Evolutionary conservation across 176 grass and related monocot species (phyloP), one percentile per base, ranked within the genome.

Genomic region (Leersia perrieri): DNA sequence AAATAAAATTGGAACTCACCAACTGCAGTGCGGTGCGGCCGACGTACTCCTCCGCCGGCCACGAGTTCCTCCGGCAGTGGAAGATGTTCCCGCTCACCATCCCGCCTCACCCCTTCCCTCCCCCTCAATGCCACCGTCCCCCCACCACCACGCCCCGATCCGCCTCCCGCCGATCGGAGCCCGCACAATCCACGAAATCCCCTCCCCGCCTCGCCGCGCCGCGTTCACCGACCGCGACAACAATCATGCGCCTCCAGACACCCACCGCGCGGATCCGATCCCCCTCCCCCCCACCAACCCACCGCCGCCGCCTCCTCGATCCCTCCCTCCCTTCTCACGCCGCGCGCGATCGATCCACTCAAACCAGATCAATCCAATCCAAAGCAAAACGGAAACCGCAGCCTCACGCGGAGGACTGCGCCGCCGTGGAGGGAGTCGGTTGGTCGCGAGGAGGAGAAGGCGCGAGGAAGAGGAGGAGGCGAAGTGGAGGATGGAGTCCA

Each of bases 21-120:
- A 95, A 72, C 75, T 95, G 96, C 79, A 99, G 73, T 29, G 89
- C 83, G 41, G 72, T 73, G 61, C 78, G 84, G 73, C 39, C 80
- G 18, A 99, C 96, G 55, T 88, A 99, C 76, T 99, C 96, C 66
- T 99, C 96, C 32, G 96, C 88, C 45, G 90, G 96, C 96, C 96
- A 99, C 47, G 96, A 99, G 68, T 91, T 89, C 83, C 85, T 95
- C 79, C 92, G 90, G 86, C 67, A 88, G 76, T 88, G 88, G 78
- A 99, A 99, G 66, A 99, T 77, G 82, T 93, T 82, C 68, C 90
- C 82, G 65, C 76, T 95, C 88, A 99, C 90, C 96, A 99, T 99
- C 78, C 23, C 63, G 66, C 33, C 18, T 66, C 70, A 22, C 70
- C 26, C 35, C 33, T 33, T n/a, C n/a, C n/a, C n/a, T n/a, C 39